Evolutionary conservation across 23 red algal species (phyloP), one percentile per base, ranked within the genome.

Genomic region (Gracilaria caudata): DNA sequence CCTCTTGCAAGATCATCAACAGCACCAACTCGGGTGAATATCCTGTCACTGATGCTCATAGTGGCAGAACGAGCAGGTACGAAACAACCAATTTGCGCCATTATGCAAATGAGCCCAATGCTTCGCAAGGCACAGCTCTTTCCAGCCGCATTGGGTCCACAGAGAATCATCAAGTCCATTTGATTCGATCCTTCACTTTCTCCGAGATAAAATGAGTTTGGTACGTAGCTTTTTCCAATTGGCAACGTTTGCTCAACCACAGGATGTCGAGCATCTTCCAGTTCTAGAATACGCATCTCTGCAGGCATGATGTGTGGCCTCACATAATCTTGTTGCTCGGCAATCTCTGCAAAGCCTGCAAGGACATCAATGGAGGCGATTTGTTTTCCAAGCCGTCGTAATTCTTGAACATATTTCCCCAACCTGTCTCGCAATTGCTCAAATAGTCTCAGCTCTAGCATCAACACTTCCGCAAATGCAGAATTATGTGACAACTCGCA

Each of bases 11-110:
- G 60, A 66, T 98, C 93, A 79, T 98, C 96, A 21, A 93, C 89
- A 37, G 96, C 96, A 4, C 96, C 96, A 24, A 98, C 93, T 25
- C 96, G 78, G 29, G 96, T 95, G 73, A 95, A 98, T 28, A 98
- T 90, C 55, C 89, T 39, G 58, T 95, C 92, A 33, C 83, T 53
- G 54, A 95, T 53, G 74, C 81, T 86, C 38, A 98, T 35, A 39
- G 25, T 23, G 21, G 93, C 93, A 28, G 51, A 64, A 35, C 53
- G 8, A 4, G 96, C 96, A 16, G 96, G 96, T 20, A 98, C 93
- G 51, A 93, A 98, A 55, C 88, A 89, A 56, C 96, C 96, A 7
- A 37, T 75, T 73, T 98, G 96, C 6, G 92, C 92, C 82, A 98
- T 73, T 13, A 98, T 82, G 41, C 74, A 73, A 40, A 95, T 86